Conservation (phyloP, 2,329 filamentous ascomycete genomes). For the Dactylellina drechsleri region DNA sequence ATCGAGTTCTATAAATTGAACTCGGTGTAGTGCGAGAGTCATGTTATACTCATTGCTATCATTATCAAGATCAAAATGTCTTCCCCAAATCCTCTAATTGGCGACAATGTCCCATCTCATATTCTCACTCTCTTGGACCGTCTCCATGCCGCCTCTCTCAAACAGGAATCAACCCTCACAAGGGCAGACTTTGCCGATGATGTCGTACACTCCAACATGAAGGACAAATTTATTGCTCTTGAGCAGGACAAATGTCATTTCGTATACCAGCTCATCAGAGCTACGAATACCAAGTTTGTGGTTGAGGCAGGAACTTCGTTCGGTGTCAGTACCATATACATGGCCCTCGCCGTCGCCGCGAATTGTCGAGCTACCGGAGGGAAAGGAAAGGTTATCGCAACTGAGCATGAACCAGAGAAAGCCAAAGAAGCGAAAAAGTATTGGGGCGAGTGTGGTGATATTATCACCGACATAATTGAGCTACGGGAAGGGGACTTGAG, state of each 20-base stretch:
- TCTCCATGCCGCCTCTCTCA: conserved; percentile 60
- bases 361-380: conserved; percentile 62
- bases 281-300: conserved; percentile 66
- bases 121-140: conserved; percentile 61
- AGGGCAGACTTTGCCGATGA: conserved; percentile 56
- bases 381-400: conserved; percentile 68
- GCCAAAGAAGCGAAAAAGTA: conserved; percentile 66
- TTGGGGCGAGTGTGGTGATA: conserved; percentile 67
- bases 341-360: conserved; percentile 69
- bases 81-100: conserved; percentile 56
- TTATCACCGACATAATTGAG: conserved; percentile 67
- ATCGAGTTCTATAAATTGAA: too few species aligned
- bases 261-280: conserved; percentile 67
- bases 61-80: conserved; percentile 27
- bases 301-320: conserved; percentile 72
- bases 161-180: conserved; percentile 59
- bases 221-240: conserved; percentile 70
- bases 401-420: conserved; percentile 70
- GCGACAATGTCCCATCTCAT: conserved; percentile 58
- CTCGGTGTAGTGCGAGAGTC: too few species aligned
- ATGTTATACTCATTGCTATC: neutral
- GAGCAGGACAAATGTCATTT: conserved; percentile 70
- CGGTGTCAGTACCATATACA: conserved; percentile 72
- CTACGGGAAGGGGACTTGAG: conserved; percentile 69
- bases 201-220: conserved; percentile 63